Evolutionary conservation across 805 yeast genomes (phyloP).

Genomic region (Lipomyces chichibuensis): DNA sequence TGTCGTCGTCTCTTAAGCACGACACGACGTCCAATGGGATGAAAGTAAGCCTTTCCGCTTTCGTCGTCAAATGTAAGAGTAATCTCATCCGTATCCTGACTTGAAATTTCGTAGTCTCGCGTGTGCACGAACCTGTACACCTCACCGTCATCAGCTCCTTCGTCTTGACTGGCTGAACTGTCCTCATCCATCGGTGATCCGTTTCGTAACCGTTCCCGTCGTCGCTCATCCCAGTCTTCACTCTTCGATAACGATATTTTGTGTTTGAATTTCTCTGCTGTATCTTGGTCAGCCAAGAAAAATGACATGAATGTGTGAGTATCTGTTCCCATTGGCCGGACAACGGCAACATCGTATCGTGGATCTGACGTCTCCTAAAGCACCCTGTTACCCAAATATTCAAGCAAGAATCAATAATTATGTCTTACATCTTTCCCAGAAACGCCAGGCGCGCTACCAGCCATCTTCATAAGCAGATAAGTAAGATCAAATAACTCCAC

Average conservation of each 20-base stretch:
- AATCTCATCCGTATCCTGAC: constrained; percentile 63
- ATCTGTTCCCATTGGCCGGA: constrained; percentile 70
- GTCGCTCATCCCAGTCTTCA: constrained; percentile 18
- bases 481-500: constrained; percentile 85
- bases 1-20: constrained; percentile 86
- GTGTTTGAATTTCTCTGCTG: constrained; percentile 45
- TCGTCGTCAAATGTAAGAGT: constrained; percentile 62
- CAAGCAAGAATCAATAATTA: constrained; percentile 48
- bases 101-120: constrained; percentile 79
- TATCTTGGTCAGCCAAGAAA: constrained; percentile 54
- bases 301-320: constrained; percentile 78
- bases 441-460: constrained; percentile 51
- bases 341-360: constrained; percentile 52
- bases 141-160: constrained; percentile 50
- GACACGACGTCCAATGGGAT: constrained; percentile 75
- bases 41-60: constrained; percentile 65
- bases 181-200: constrained; percentile 52
- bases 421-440: constrained; percentile 48
- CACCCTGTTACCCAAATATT: constrained; percentile 25
- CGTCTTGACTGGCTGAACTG: constrained; percentile 46
- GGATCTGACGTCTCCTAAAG: constrained; percentile 39
- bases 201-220: constrained; percentile 53
- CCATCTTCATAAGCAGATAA: constrained; percentile 64
- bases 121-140: constrained; percentile 62
- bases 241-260: constrained; percentile 17